Conservation (phyloP, 2,329 filamentous ascomycete genomes). For the Thielaviopsis ethacetica region DNA sequence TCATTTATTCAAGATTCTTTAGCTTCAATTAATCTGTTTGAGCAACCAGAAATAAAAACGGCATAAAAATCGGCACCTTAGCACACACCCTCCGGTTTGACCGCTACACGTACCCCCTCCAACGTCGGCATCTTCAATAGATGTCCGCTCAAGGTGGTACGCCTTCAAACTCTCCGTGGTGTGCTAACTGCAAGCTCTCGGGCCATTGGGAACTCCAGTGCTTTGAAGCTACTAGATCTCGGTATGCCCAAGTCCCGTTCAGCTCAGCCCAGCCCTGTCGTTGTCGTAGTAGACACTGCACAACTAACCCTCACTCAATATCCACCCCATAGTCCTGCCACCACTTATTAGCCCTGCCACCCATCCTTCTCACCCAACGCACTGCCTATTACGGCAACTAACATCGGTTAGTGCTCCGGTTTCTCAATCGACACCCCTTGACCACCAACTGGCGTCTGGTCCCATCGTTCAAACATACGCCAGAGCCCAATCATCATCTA, state of each 20-base stretch:
- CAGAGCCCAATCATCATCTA: background rate
- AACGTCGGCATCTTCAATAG: background rate
- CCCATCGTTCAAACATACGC: background rate
- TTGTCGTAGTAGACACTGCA: background rate
- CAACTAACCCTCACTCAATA: background rate
- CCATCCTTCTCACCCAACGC: background rate
- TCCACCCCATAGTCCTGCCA: background rate
- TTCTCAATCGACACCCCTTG: background rate
- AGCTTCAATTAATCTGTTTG: too few species aligned
- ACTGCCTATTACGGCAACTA: conserved; percentile 9
- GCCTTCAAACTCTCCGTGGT: background rate
- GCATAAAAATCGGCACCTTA: too few species aligned
- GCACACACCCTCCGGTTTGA: too few species aligned
- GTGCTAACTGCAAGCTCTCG: background rate
- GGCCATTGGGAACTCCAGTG: background rate
- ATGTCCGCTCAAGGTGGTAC: background rate
- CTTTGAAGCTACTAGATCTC: background rate
- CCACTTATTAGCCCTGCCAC: background rate
- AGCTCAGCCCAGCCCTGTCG: conserved; percentile 1
- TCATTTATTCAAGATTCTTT: background rate
- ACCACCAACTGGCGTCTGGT: background rate
- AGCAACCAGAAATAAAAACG: too few species aligned
- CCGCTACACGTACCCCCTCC: background rate
- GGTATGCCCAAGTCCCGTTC: background rate
- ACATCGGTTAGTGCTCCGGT: conserved; percentile 6